phyloP scores from a whole-genome alignment of 345 rosid species.

The Dipteronia dyeriana region DNA sequence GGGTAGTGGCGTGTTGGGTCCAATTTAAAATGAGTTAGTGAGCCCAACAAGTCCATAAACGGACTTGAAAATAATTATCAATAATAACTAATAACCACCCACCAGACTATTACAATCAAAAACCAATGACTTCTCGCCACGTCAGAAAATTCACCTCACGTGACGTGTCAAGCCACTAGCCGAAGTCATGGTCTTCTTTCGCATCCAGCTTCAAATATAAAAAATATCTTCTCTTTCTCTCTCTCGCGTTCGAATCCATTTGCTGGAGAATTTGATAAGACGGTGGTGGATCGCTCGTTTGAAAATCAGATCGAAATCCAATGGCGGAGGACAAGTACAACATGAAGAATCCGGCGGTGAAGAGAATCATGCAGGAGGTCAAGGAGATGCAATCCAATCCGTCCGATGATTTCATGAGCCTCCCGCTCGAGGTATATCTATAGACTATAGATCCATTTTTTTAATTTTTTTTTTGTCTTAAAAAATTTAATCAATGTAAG shows the following conservation, averaged over 20 bases:
- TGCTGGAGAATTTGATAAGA: background rate
- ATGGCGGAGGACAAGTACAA: constrained; percentile 93
- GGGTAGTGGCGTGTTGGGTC: too few species aligned
- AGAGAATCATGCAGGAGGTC: constrained; percentile 97
- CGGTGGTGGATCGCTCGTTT: constrained; percentile 13
- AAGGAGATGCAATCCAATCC: constrained; percentile 99
- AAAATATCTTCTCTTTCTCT: background rate
- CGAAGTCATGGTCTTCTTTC: background rate
- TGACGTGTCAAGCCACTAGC: constrained; percentile 26
- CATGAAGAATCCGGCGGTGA: constrained; percentile 88
- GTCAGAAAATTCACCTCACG: background rate
- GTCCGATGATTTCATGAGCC: constrained; percentile 96
- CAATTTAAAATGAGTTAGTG: too few species aligned
- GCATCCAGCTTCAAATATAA: constrained; percentile 7
- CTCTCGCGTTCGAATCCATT: background rate
- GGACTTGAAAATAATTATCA: background rate
- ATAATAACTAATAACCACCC: background rate
- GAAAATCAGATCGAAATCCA: constrained; percentile 23
- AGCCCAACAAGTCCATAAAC: too few species aligned
- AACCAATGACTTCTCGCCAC: constrained; percentile 36
- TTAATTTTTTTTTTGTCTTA: background rate
- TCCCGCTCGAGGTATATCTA: constrained; percentile 80
- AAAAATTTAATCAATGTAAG: background rate
- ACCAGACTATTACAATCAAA: background rate
- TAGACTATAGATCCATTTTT: background rate